These are phyloP conservation scores for Cupressus sempervirens DNA, from an alignment of 75 land plant genomes.

Conservation along the genomic window DNA sequence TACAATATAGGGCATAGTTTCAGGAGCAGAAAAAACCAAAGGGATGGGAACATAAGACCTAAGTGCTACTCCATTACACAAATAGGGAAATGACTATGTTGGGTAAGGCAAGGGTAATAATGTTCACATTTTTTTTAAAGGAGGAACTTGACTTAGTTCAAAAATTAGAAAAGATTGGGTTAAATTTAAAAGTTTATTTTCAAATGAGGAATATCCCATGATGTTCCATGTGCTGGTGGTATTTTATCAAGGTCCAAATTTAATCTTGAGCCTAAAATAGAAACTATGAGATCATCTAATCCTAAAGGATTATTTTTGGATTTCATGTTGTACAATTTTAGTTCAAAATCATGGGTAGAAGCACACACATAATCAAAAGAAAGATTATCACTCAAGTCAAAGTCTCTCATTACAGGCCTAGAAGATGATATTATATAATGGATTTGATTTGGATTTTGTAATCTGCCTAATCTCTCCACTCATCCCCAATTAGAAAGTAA, in stretches of 20 bases:
- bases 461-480: conserved; percentile 9
- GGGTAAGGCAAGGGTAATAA: conserved; percentile 14
- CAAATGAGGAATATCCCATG: conserved; percentile 10
- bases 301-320: conserved; percentile 3
- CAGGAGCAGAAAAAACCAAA: conserved; percentile 15
- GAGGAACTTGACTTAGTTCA: conserved; percentile 1
- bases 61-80: conserved; percentile 16
- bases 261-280: conserved; percentile 47
- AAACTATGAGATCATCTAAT: conserved; percentile 31
- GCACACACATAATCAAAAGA: conserved; percentile 26
- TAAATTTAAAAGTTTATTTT: conserved; percentile 8
- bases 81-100: conserved; percentile 16
- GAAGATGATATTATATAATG: conserved; percentile 46
- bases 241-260: conserved; percentile 11
- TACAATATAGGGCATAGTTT: conserved; percentile 17
- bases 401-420: conserved; percentile 39
- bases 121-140: conserved; percentile 13
- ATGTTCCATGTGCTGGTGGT: conserved; percentile 8
- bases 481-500: conserved; percentile 24
- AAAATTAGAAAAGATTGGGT: conserved; percentile 10
- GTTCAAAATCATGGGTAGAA: conserved; percentile 13
- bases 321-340: conserved; percentile 12
- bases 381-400: conserved; percentile 70
- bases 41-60: conserved; percentile 12
- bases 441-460: conserved; percentile 30